Percentiles rank a stretch among this genome's conserved stretches.
Evolutionary conservation across 1,284 basidiomycete genomes (phyloP).

Genomic region (Apiotrichum brassicae): DNA sequence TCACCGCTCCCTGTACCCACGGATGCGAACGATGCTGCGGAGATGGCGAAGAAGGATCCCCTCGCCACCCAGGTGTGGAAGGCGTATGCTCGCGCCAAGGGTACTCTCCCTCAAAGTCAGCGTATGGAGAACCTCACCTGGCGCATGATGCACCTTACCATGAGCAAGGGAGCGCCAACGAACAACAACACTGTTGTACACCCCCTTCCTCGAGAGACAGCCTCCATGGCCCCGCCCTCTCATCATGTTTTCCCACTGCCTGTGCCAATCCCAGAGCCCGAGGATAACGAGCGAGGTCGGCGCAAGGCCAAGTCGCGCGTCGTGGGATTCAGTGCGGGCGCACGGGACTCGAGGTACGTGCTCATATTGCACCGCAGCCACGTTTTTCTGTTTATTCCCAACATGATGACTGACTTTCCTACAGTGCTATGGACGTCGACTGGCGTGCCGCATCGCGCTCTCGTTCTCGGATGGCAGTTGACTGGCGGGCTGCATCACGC

Average conservation of each 20-base stretch:
- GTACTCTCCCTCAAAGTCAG: slow-evolving; percentile 79
- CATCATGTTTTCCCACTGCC: slow-evolving; percentile 2
- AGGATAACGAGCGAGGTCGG: slow-evolving; percentile 49
- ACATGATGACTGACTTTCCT: slow-evolving; percentile 4
- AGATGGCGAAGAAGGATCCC: slow-evolving; percentile 62
- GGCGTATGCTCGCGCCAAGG: slow-evolving; percentile 87
- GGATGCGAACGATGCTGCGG: slow-evolving; percentile 23
- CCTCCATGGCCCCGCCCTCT: slow-evolving; percentile 5
- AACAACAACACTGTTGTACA: neutral
- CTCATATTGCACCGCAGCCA: neutral
- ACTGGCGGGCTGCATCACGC: slow-evolving; percentile 49
- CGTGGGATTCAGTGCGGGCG: slow-evolving; percentile 47
- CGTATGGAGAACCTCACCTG: slow-evolving; percentile 96
- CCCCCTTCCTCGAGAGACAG: neutral
- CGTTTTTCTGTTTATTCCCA: neutral
- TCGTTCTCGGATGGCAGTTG: slow-evolving; percentile 73
- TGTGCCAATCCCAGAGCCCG: neutral
- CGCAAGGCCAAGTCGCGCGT: slow-evolving; percentile 49
- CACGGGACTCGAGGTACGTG: slow-evolving; percentile 22
- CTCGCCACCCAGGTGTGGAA: slow-evolving; percentile 94
- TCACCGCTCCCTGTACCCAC: slow-evolving; percentile 18
- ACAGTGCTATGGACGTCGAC: slow-evolving; percentile 63
- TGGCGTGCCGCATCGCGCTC: slow-evolving; percentile 90
- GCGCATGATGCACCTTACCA: slow-evolving; percentile 93
- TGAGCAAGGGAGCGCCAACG: slow-evolving; percentile 54